Base-by-base conservation (phyloP, 441 rosid species). In the Bocquillonia castaneifolia region DNA sequence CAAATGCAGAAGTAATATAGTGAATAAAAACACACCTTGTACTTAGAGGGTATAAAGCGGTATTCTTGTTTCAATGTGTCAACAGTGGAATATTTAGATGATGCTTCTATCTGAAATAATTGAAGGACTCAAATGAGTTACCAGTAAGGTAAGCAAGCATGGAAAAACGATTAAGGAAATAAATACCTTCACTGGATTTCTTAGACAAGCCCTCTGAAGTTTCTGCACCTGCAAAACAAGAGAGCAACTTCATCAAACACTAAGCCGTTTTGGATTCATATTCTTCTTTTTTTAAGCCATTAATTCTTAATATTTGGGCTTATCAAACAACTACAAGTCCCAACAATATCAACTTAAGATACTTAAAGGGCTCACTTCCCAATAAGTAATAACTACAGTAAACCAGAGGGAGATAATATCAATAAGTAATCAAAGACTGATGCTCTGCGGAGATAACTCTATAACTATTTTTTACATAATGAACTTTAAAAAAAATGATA, bases 191-290 rank as follows among this genome's bases (percentile, higher is more conserved):
- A 89, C 98, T 66, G 98, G 99, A 80, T 90, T 87, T 72, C 84
- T 84, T 64, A 92, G 75, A 76, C 96, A 94, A 60, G 96, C 98
- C 71, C 98, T 90, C 76, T 94, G 93, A 59, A 94, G 98, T 85
- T 92, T 94, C 59, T 66, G 65, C 72, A 92, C 99, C 99, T 95
- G 72, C 66, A 62, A 40, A 70, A 57, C 56, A 72, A 75, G 13
- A 59, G 25, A 61, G 59, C 57, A 52, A 58, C 54, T 54, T 31
- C 53, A 69, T 72, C 58, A 76, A 31, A 54, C 69, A 36, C 39
- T 57, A 73, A 60, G 58, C 56, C 63, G 63, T 69, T 52, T 29
- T 59, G 9, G 39, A 36, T n/a, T 22, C 39, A 48, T 3, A 53
- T 20, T 47, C n/a, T n/a, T n/a, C n/a, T n/a, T n/a, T n/a, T n/a